These are phyloP conservation scores for Cenococcum geophilum DNA, from an alignment of 495 filamentous ascomycete species.

Conservation along the genomic window DNA sequence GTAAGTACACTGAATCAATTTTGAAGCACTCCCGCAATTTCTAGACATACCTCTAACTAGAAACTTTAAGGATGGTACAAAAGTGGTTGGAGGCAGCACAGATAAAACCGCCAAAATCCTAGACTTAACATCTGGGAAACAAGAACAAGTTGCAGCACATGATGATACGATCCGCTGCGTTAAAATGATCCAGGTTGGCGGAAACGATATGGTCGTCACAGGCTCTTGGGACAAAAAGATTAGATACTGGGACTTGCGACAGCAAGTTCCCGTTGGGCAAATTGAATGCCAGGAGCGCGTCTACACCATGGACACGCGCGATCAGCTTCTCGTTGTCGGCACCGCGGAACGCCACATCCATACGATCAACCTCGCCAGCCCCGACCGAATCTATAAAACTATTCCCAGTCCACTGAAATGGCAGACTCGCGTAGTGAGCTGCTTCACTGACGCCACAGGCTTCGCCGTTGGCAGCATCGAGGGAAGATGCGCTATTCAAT, in stretches of 20 bases:
- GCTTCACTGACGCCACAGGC: constrained; percentile 74
- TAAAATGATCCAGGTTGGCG: constrained; percentile 63
- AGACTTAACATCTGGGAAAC: constrained; percentile 52
- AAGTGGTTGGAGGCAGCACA: constrained; percentile 75
- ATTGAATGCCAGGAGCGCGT: constrained; percentile 71
- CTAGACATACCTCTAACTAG: not conserved
- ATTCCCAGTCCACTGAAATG: constrained; percentile 78
- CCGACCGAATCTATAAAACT: constrained; percentile 72
- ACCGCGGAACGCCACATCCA: constrained; percentile 88
- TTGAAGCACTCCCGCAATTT: not conserved
- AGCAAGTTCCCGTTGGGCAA: constrained; percentile 54
- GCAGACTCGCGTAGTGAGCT: constrained; percentile 81
- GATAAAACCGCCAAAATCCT: constrained; percentile 78
- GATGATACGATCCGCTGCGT: constrained; percentile 73
- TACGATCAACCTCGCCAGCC: constrained; percentile 74
- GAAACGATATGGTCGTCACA: constrained; percentile 64
- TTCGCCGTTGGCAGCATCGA: constrained; percentile 87
- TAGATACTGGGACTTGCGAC: constrained; percentile 90
- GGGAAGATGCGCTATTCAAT: constrained; percentile 82
- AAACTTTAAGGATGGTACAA: constrained; percentile 53
- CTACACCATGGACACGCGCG: constrained; percentile 78
- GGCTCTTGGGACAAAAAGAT: constrained; percentile 95
- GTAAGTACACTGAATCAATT: constrained; percentile 47
- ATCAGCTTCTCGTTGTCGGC: constrained; percentile 71
- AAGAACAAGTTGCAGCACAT: constrained; percentile 55